Evolutionary conservation across 2,329 filamentous ascomycete species (phyloP), one percentile per base, ranked within the genome.

Genomic region (Aureobasidium sp.): DNA sequence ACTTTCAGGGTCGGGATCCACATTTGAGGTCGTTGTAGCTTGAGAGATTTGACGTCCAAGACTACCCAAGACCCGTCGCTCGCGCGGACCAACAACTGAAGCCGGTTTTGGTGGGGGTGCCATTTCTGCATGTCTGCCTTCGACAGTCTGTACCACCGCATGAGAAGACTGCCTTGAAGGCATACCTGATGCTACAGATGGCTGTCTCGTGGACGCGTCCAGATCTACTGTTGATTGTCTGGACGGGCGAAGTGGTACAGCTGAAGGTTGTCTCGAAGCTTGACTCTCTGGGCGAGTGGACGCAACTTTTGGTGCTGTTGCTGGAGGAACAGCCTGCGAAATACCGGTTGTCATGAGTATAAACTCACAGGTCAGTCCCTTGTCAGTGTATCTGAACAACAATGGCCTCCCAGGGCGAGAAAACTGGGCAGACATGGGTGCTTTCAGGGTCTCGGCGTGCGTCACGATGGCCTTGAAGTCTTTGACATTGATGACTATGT

Each of bases 331-430:
- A 10, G 57, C 55, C 17, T 71, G 74, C 64, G 76, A 74, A 57
- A 90, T 87, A 15, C 88, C 89, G 9, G 88, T 84, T 0, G 89
- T 93, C 88, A 91, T 92, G 62, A 93, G 80, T 45, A 90, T 87
- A 66, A 91, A 92, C 65, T 92, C 86, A 71, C 85, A 89, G 38
- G 82, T 74, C 33, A 92, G 78, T 35, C 85, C 87, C 61, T 87
- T 84, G 25, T 81, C 79, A 3, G 55, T 58, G 68, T 93, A 93
- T 46, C 79, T 83, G 62, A 93, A 80, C 67, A 90, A 86, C 69
- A 93, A 81, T 1, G 89, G 89, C 17, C 83, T 81, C 17, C 83
- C 83, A 4, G 89, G 88, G 27, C 82, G 76, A 1, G 89, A 91
- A 72, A 91, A 92, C 57, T 79, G 78, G 13, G 87, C 86, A 17